Evolutionary conservation across 1,139 yeast genomes (phyloP), one percentile per base, ranked within the genome.

Genomic region (Geotrichum europaeum): DNA sequence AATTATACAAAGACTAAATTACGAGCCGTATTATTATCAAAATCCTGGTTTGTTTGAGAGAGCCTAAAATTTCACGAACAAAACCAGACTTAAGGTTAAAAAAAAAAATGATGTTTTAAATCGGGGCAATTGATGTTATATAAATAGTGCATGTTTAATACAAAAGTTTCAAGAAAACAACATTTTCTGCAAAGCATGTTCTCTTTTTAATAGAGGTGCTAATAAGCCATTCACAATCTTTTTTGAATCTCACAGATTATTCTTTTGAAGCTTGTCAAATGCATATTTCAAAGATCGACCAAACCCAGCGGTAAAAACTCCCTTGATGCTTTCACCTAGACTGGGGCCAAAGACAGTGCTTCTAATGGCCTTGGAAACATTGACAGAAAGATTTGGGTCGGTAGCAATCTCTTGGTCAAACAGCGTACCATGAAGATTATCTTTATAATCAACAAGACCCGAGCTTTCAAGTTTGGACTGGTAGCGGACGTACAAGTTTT

Each of bases 271-370:
- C 74, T 94, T 94, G 59, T 92, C 97, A 71, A 82, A 75, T 3
- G 96, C 94, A 73, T 94, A 94, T 66, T 80, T 82, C 54, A 84
- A 71, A n/a, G 95, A 84, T 70, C 89, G 87, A 34, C 78, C 70
- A 1, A 89, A 61, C 0, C 99, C 99, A 0, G 98, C 97, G 2
- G 96, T 90, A 50, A 89, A 76, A 4, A 94, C 69, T 0, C 99
- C 99, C 71, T 92, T 91, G 22, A 84, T 67, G 36, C 90, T 84
- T 73, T 95, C 99, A 15, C 84, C 73, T 12, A 87, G 69, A 18
- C 96, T 88, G 15, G 96, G 88, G 66, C 79, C 75, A 40, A 81
- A 78, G 12, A 92, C 92, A 0, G 89, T 87, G 43, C 78, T 74
- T 65, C 80, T 79, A 34, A 94, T 79, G n/a, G 78, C 74, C 30